Conservation (phyloP, 768 basidiomycete species). For the Cytidiella melzeri region DNA sequence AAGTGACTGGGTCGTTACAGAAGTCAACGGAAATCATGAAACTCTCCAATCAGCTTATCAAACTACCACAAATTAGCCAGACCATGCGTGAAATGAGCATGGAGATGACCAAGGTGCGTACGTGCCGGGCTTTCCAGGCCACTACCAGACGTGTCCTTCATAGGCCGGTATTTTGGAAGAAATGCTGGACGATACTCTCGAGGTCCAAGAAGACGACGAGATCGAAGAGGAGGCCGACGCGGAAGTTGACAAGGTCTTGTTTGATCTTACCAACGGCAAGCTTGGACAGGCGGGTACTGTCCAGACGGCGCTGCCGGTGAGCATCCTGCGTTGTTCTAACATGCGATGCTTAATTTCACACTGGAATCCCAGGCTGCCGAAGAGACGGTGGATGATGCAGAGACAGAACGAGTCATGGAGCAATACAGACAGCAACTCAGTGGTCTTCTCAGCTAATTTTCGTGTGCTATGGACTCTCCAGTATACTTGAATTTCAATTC, state of each 20-base stretch:
- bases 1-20: constrained; percentile 96
- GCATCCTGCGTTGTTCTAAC: too few species aligned
- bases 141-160: constrained; percentile 8
- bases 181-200: constrained; percentile 92
- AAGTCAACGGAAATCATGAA: constrained; percentile 99
- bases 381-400: constrained; percentile 67
- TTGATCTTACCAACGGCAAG: constrained; percentile 93
- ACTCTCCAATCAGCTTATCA: constrained; percentile 87
- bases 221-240: constrained; percentile 94
- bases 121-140: background rate
- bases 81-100: constrained; percentile 97
- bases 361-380: constrained; percentile 60
- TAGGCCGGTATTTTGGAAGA: constrained; percentile 98
- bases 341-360: too few species aligned
- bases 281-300: constrained; percentile 80
- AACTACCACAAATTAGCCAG: constrained; percentile 86
- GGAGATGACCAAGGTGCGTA: constrained; percentile 95
- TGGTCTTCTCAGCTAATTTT: constrained; percentile 69
- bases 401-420: constrained; percentile 85
- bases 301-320: constrained; percentile 67
- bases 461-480: background rate
- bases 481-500: background rate
- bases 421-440: constrained; percentile 86
- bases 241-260: constrained; percentile 95
- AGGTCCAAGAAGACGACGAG: constrained; percentile 91